Evolutionary conservation across 805 yeast genomes (phyloP).

Genomic region (Nematodospora valgi): DNA sequence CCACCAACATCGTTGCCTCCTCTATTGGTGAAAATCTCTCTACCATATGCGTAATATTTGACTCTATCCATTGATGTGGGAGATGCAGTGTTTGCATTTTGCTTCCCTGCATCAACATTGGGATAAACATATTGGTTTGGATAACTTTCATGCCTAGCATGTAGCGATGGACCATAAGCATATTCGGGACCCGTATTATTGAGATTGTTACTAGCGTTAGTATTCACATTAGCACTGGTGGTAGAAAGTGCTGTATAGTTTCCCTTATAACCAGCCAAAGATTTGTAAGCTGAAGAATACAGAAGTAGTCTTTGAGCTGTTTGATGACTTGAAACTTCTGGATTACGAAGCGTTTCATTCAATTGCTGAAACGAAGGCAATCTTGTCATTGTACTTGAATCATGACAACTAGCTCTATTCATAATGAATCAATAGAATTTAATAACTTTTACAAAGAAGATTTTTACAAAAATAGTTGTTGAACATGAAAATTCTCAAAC

Average conservation of each 20-base stretch:
- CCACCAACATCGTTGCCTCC: neutral
- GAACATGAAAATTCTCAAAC: neutral
- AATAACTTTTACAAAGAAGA: neutral
- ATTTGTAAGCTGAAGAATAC: constrained; percentile 1
- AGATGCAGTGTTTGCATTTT: neutral
- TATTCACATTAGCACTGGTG: too few species aligned
- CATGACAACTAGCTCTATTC: neutral
- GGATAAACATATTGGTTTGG: constrained; percentile 8
- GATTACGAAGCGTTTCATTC: constrained; percentile 7
- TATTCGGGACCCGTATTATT: constrained; percentile 2
- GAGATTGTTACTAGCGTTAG: constrained; percentile 1
- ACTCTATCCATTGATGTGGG: constrained; percentile 3
- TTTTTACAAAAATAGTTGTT: neutral
- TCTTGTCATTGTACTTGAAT: constrained; percentile 4
- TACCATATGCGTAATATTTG: neutral
- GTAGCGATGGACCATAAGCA: constrained; percentile 3
- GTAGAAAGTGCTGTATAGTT: too few species aligned
- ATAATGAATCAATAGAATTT: neutral
- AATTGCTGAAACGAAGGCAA: constrained; percentile 12
- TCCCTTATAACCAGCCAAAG: too few species aligned
- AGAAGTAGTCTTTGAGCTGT: neutral
- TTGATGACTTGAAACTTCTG: constrained; percentile 1
- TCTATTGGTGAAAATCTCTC: neutral
- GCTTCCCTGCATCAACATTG: constrained; percentile 5
- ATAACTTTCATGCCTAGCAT: constrained; percentile 7